Base-by-base conservation (phyloP, 2,329 filamentous ascomycete genomes). In the Ambrosiella cleistominuta region DNA sequence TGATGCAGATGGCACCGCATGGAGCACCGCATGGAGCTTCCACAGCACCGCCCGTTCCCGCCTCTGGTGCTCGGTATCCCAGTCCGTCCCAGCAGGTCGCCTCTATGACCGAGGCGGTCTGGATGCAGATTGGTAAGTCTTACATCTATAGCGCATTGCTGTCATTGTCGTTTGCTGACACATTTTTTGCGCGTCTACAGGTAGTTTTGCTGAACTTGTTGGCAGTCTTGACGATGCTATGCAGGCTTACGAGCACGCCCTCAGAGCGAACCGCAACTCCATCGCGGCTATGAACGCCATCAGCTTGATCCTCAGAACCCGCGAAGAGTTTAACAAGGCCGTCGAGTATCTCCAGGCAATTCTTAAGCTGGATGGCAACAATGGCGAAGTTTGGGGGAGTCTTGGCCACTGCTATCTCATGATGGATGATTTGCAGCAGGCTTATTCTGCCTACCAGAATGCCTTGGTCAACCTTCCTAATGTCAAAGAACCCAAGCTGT, bases 381-480 rank as follows among this genome's bases (percentile, higher is more conserved):
- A 95, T 67, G 93, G 93, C 60, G 93, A 97, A 70, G 89, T 93
- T 50, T 97, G 91, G 93, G 91, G 91, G 53, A 95, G 89, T 68
- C 76, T 97, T 37, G 91, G 93, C n/a, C 93, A 97, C 69, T 97
- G 93, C 72, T 95, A 91, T 68, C 76, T 98, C 35, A 98, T 98
- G 93, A 95, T 95, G 80, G 93, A 98, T 67, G 91, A 96, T 66
- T 73, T 97, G 39, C 93, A 97, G 71, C 89, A 97, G 67, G 93
- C 93, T 0, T 98, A 98, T 66, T 87, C 88, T 38, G 90, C 93
- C 0, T 98, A 98, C 68, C 93, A 98, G 69, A 88, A 94, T 68
- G 93, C 93, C 5, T 74, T 97, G 6, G 91, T 96, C 62, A 91
- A 97, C 70, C 75, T 98, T 45, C 82, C 85, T 54, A 91, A 96